A percentile compares a stretch with the other conserved stretches of the same genome.
phyloP scores from a whole-genome alignment of 108 stramenopile genomes.

The Fistulifera solaris region DNA sequence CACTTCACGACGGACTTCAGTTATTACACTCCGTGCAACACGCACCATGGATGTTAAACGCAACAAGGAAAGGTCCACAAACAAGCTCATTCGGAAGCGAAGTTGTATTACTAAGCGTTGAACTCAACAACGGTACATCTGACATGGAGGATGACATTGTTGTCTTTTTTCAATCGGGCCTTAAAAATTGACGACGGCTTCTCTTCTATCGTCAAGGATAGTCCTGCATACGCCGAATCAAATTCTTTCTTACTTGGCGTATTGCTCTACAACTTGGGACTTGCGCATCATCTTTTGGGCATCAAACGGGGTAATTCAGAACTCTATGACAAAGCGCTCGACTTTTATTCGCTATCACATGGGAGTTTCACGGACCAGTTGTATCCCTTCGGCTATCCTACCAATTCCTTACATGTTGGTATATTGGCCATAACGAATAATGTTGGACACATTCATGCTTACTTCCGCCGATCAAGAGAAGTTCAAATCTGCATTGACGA shows the following conservation, averaged over 20 bases:
- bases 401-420: neutral
- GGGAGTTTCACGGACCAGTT: neutral
- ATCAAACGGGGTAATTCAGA: neutral
- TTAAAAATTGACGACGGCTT: too few relatives aligned
- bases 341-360: neutral
- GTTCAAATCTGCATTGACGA: neutral
- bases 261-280: slow-evolving; percentile 1
- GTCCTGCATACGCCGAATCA: too few relatives aligned
- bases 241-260: neutral
- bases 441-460: neutral
- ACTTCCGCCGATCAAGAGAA: neutral
- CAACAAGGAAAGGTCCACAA: too few relatives aligned
- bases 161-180: too few relatives aligned
- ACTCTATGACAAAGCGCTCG: neutral
- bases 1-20: too few relatives aligned
- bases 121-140: too few relatives aligned
- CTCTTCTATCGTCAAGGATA: too few relatives aligned
- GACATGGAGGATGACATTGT: too few relatives aligned
- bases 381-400: neutral
- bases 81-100: too few relatives aligned
- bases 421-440: neutral
- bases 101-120: too few relatives aligned
- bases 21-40: too few relatives aligned
- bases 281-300: neutral
- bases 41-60: too few relatives aligned